A percentile compares a stretch with the other conserved stretches of the same genome.
These are phyloP conservation scores for Capniomyces stellatus DNA, from an alignment of 371 early-diverging fungal genomes.

Conservation along the genomic window DNA sequence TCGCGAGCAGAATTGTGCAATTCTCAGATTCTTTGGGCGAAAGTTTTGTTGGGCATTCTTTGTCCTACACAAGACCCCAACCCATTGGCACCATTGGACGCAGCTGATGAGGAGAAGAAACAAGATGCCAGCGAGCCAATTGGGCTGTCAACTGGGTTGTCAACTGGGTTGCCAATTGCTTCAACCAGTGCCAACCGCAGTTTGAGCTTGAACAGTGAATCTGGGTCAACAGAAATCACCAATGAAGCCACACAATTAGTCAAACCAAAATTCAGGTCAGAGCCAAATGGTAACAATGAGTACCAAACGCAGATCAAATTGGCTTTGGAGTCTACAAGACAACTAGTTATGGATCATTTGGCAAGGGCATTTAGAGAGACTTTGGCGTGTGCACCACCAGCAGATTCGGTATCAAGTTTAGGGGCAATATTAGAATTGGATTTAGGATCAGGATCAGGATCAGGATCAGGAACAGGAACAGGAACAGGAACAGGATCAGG, in stretches of 20 bases:
- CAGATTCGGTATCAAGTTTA: slow-evolving; percentile 1
- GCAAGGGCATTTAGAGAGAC: slow-evolving; percentile 23
- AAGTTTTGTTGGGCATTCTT: background rate
- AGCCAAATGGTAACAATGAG: background rate
- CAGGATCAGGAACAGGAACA: slow-evolving; percentile 3
- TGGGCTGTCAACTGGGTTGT: too few relatives aligned
- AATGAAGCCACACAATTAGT: background rate
- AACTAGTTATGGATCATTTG: slow-evolving; percentile 21
- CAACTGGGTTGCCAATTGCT: too few relatives aligned
- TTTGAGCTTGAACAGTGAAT: background rate
- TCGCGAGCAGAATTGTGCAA: slow-evolving; percentile 2
- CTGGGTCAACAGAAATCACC: background rate
- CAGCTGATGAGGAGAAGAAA: too few relatives aligned
- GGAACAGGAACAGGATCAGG: too few relatives aligned
- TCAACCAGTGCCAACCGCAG: background rate
- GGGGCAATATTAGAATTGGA: slow-evolving; percentile 6
- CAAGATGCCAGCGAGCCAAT: too few relatives aligned
- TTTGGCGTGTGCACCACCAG: background rate
- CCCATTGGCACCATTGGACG: background rate
- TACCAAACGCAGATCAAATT: background rate
- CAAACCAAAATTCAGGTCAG: too few relatives aligned
- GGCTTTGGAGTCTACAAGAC: slow-evolving; percentile 12
- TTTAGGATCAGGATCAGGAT: too few relatives aligned
- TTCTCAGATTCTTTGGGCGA: slow-evolving; percentile 3
- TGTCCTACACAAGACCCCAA: background rate